A percentile compares a stretch with the other conserved stretches of the same genome.
These are phyloP conservation scores for Boletus pseudo-olivaceus DNA, from an alignment of 768 basidiomycete genomes.

Conservation along the genomic window DNA sequence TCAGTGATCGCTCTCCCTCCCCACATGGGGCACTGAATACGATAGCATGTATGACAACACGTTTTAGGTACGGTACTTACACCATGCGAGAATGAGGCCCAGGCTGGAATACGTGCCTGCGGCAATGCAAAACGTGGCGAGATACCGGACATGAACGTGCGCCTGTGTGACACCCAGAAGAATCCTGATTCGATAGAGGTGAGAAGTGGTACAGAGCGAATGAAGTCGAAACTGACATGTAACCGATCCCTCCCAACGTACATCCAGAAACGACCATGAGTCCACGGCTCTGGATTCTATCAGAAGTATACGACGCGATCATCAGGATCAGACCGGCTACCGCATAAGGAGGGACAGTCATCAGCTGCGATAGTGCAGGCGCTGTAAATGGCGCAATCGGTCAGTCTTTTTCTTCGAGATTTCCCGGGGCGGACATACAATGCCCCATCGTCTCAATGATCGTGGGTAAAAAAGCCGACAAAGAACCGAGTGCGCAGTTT, in stretches of 20 bases:
- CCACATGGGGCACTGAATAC: neutral
- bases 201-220: neutral
- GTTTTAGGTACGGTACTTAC: conserved; percentile 31
- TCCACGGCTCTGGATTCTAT: conserved; percentile 44
- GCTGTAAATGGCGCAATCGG: conserved; percentile 25
- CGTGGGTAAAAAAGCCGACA: conserved; percentile 52
- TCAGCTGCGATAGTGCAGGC: conserved; percentile 43
- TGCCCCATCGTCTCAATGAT: conserved; percentile 50
- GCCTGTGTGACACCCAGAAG: conserved; percentile 33
- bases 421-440: conserved; percentile 30
- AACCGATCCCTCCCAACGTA: conserved; percentile 38
- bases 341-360: conserved; percentile 55
- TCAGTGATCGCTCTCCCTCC: neutral
- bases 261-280: conserved; percentile 29
- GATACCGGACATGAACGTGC: conserved; percentile 38
- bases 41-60: neutral
- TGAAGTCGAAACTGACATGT: conserved; percentile 31
- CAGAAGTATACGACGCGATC: conserved; percentile 38
- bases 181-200: conserved; percentile 18
- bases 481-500: conserved; percentile 46
- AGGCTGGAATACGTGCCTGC: conserved; percentile 45
- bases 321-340: conserved; percentile 38
- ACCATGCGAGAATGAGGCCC: conserved; percentile 47
- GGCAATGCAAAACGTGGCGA: conserved; percentile 44
- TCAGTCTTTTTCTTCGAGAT: neutral